These are phyloP conservation scores for Tulasnella sp. DNA, from an alignment of 768 basidiomycete species.

Conservation along the genomic window DNA sequence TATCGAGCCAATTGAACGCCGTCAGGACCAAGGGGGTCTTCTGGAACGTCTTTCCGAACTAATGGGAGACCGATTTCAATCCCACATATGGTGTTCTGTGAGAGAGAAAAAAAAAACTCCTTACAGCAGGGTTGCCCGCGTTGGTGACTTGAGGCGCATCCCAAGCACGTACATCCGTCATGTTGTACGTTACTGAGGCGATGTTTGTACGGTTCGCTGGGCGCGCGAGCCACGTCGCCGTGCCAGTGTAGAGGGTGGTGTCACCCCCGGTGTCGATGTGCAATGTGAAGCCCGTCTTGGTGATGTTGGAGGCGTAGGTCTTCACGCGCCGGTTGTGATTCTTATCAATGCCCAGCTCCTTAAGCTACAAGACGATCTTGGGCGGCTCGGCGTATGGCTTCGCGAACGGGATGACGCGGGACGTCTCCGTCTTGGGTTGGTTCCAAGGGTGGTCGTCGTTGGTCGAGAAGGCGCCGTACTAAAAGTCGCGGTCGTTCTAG, in stretches of 20 bases:
- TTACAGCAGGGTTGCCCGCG: too few species aligned
- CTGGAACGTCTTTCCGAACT: too few species aligned
- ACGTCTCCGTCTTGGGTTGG: constrained; percentile 7
- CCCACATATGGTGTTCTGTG: too few species aligned
- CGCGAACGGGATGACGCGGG: constrained; percentile 10
- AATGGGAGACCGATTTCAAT: too few species aligned
- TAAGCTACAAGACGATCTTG: constrained; percentile 11
- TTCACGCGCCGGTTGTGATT: neutral
- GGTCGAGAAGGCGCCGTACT: constrained; percentile 10
- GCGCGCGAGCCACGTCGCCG: constrained; percentile 11
- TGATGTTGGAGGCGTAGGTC: neutral
- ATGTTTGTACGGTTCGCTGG: constrained; percentile 6
- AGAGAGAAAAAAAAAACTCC: too few species aligned
- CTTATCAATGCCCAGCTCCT: neutral
- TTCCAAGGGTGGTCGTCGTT: constrained; percentile 13
- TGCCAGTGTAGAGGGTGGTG: neutral
- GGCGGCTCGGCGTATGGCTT: constrained; percentile 10
- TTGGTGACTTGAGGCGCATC: too few species aligned
- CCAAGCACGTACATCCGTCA: too few species aligned
- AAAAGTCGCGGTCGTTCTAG: neutral
- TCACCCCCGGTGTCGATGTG: constrained; percentile 15
- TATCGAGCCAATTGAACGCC: constrained; percentile 14
- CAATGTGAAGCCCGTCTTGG: constrained; percentile 7
- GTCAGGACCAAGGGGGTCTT: constrained; percentile 9
- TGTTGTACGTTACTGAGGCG: too few species aligned